A percentile compares a stretch with the other conserved stretches of the same genome.
phyloP scores from a whole-genome alignment of 768 basidiomycete species.

The Boletus reticulatus region DNA sequence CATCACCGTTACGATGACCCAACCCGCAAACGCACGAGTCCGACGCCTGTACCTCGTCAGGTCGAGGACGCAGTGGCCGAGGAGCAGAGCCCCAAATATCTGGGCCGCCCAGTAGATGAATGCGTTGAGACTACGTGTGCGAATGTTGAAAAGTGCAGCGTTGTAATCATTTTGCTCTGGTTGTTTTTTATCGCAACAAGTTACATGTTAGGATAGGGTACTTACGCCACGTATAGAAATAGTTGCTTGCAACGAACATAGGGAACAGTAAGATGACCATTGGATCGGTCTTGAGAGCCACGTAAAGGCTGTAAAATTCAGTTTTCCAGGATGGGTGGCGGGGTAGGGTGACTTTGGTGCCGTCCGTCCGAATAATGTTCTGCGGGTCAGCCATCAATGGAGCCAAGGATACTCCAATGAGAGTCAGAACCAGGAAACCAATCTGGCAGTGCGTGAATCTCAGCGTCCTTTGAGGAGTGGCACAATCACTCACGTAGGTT shows the following conservation, averaged over 20 bases:
- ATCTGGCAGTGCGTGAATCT: slow-evolving; percentile 46
- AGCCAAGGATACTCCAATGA: slow-evolving; percentile 66
- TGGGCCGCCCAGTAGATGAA: slow-evolving; percentile 80
- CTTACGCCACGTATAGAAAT: slow-evolving; percentile 86
- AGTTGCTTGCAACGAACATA: slow-evolving; percentile 83
- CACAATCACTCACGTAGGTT: slow-evolving; percentile 58
- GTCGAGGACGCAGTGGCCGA: slow-evolving; percentile 66
- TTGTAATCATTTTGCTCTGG: slow-evolving; percentile 81
- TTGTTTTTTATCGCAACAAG: not conserved
- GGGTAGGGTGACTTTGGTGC: slow-evolving; percentile 59
- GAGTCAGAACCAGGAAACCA: slow-evolving; percentile 69
- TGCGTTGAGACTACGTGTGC: slow-evolving; percentile 73
- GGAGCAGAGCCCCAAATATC: slow-evolving; percentile 69
- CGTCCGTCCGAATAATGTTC: slow-evolving; percentile 73
- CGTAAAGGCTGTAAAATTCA: slow-evolving; percentile 67
- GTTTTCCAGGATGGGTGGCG: slow-evolving; percentile 76
- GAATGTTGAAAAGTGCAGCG: slow-evolving; percentile 76
- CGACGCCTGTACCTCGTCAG: slow-evolving; percentile 54
- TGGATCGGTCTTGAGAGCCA: slow-evolving; percentile 68
- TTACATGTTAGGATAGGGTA: not conserved
- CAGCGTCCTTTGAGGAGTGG: not conserved
- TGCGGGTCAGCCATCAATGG: slow-evolving; percentile 69
- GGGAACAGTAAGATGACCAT: slow-evolving; percentile 75
- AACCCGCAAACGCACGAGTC: slow-evolving; percentile 67
- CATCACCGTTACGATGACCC: slow-evolving; percentile 58